Percentiles rank a stretch among this genome's conserved stretches.
These are phyloP conservation scores for Starmerella sp. DNA, from an alignment of 805 yeast genomes.

Conservation along the genomic window DNA sequence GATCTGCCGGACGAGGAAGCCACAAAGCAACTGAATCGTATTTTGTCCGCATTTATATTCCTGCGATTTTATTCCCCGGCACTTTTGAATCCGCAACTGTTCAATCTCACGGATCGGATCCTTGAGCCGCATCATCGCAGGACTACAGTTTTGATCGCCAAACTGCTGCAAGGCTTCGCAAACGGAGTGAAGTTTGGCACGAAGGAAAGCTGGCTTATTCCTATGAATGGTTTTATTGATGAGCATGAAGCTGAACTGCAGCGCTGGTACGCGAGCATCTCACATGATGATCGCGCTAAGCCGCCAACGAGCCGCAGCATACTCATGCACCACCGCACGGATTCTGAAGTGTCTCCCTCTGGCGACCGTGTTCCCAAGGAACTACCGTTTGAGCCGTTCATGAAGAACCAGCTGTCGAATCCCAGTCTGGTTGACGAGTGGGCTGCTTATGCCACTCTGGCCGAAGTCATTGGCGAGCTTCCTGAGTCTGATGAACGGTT, in stretches of 20 bases:
- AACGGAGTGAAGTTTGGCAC: conserved; percentile 63
- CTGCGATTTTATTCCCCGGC: conserved; percentile 85
- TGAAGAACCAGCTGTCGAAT: conserved; percentile 26
- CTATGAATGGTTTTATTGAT: conserved; percentile 57
- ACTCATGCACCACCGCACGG: neutral
- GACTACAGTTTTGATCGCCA: conserved; percentile 71
- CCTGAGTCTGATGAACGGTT: neutral
- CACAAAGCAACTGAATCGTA: conserved; percentile 41
- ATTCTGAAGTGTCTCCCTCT: neutral
- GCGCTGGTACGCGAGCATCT: conserved; percentile 62
- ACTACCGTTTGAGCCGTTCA: conserved; percentile 20
- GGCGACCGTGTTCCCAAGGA: conserved; percentile 22
- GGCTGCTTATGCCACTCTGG: conserved; percentile 26
- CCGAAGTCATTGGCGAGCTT: conserved; percentile 2
- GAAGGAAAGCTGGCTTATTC: conserved; percentile 70
- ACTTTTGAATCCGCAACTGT: conserved; percentile 75
- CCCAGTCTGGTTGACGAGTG: conserved; percentile 31
- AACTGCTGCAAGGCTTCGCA: conserved; percentile 61
- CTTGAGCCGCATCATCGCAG: conserved; percentile 63
- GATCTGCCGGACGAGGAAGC: neutral
- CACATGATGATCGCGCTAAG: conserved; percentile 25
- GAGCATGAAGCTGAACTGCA: conserved; percentile 45
- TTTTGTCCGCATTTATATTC: conserved; percentile 74
- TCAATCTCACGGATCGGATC: conserved; percentile 57
- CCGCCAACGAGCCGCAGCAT: neutral